Evolutionary conservation across 768 basidiomycete genomes (phyloP).

Genomic region (Tubosaeta sp.): DNA sequence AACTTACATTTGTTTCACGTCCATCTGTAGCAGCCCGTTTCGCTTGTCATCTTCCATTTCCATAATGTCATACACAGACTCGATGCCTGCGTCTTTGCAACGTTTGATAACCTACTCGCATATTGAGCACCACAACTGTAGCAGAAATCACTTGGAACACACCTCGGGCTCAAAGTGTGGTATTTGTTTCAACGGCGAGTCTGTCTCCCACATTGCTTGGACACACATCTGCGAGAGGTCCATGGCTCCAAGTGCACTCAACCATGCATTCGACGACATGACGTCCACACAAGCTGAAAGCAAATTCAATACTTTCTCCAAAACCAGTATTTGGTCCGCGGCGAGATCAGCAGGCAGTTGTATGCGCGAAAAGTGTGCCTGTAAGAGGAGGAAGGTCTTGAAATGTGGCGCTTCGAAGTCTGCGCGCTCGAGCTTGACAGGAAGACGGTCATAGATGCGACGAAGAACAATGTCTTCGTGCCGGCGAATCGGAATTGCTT

Average conservation of each 20-base stretch:
- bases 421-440: conserved; percentile 80
- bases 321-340: conserved; percentile 82
- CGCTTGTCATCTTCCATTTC: conserved; percentile 95
- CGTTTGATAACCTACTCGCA: conserved; percentile 64
- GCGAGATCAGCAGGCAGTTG: conserved; percentile 90
- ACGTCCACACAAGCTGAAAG: conserved; percentile 96
- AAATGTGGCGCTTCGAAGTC: conserved; percentile 96
- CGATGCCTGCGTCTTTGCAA: conserved; percentile 76
- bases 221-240: conserved; percentile 98
- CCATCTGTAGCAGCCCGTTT: conserved; percentile 79
- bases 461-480: conserved; percentile 85
- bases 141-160: conserved; percentile 14
- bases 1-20: conserved; percentile 77
- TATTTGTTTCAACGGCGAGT: conserved; percentile 92
- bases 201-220: conserved; percentile 96
- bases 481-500: conserved; percentile 88
- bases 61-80: conserved; percentile 96
- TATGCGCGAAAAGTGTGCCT: conserved; percentile 94
- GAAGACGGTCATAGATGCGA: conserved; percentile 92
- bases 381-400: conserved; percentile 95
- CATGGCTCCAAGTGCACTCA: conserved; percentile 95
- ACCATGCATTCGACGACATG: conserved; percentile 95
- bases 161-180: conserved; percentile 95
- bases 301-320: conserved; percentile 87
- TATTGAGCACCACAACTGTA: not conserved